Evolutionary conservation across 176 grass and related monocot genomes (phyloP).

Genomic region (Rhynchospora pubera): DNA sequence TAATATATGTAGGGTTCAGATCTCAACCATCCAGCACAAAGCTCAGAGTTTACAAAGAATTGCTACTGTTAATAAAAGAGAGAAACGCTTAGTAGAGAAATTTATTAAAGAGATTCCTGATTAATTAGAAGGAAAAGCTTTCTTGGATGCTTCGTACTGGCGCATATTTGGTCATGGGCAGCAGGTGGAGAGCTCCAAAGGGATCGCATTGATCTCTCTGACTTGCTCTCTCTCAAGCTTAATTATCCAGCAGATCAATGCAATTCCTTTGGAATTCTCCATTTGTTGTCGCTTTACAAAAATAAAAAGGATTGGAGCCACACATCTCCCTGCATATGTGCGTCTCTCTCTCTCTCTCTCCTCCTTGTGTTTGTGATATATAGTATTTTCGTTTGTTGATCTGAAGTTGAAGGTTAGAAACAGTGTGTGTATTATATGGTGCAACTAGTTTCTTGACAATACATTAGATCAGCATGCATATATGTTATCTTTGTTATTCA

Average conservation of each 20-base stretch:
- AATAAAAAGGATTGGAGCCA: background rate
- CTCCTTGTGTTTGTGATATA: no score
- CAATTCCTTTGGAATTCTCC: conserved; percentile 89
- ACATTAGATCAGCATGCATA: no score
- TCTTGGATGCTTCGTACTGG: background rate
- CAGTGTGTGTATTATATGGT: no score
- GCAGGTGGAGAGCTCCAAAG: conserved; percentile 85
- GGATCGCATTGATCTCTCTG: conserved; percentile 89
- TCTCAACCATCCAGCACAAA: background rate
- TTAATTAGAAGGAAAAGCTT: background rate
- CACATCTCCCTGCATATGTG: background rate
- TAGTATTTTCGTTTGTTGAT: no score
- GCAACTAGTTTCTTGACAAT: no score
- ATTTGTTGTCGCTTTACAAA: conserved; percentile 22
- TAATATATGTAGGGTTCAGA: background rate
- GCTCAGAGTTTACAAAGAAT: background rate
- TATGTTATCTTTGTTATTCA: no score
- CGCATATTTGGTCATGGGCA: conserved; percentile 22
- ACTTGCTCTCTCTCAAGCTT: background rate
- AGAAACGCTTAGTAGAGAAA: background rate
- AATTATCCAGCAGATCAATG: conserved; percentile 43
- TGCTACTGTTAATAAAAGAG: background rate
- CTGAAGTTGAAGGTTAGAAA: no score
- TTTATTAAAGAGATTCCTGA: no score
- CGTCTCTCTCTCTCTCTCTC: background rate